Conservation (phyloP, 148 eudicot genomes). For the Amaranthus hypochondriacus region DNA sequence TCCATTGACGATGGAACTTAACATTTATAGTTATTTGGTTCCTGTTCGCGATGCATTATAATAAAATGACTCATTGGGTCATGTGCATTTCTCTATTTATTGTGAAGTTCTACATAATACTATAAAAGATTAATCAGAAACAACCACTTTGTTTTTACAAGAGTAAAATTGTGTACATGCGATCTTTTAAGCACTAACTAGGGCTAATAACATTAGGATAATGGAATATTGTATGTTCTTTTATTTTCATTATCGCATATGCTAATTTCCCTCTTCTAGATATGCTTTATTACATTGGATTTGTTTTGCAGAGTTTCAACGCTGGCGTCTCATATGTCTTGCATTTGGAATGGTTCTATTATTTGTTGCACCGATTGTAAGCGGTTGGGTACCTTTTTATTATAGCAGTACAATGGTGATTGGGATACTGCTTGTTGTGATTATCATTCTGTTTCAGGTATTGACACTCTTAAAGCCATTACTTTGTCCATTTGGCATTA, state of each 20-base stretch:
- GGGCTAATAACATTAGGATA: too few relatives aligned
- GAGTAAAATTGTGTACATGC: too few relatives aligned
- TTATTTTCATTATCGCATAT: not conserved
- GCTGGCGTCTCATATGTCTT: constrained; percentile 75
- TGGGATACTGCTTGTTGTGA: constrained; percentile 75
- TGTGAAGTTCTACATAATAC: too few relatives aligned
- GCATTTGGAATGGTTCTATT: constrained; percentile 53
- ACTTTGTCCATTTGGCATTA: not conserved
- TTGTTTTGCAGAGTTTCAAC: constrained; percentile 64
- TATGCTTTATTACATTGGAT: not conserved
- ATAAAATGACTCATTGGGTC: too few relatives aligned
- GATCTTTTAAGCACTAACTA: too few relatives aligned
- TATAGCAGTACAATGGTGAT: constrained; percentile 91
- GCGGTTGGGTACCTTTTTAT: constrained; percentile 94
- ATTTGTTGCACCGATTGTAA: constrained; percentile 77
- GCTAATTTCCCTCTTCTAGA: not conserved
- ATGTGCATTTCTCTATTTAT: too few relatives aligned
- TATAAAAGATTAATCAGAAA: too few relatives aligned
- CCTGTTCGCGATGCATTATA: too few relatives aligned
- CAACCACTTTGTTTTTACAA: too few relatives aligned
- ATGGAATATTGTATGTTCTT: not conserved
- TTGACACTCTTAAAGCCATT: not conserved
- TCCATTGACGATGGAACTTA: too few relatives aligned
- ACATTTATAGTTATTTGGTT: too few relatives aligned
- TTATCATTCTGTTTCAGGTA: constrained; percentile 95